These are phyloP conservation scores for Sonneratia caseolaris DNA, from an alignment of 345 rosid species.

Conservation along the genomic window DNA sequence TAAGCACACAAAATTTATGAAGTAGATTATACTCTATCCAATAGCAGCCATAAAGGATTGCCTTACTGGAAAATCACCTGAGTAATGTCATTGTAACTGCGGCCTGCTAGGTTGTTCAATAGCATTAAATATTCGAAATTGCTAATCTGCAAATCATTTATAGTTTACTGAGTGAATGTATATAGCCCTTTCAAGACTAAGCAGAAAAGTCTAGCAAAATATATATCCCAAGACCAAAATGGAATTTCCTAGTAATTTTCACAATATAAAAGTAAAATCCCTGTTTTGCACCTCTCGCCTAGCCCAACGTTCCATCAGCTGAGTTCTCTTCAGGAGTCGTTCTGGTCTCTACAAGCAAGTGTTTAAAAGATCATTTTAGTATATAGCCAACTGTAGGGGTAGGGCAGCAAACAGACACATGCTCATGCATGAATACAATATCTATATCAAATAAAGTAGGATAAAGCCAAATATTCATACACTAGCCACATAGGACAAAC, in stretches of 20 bases:
- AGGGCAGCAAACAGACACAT: not conserved
- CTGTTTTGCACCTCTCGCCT: slow-evolving; percentile 79
- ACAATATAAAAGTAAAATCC: not conserved
- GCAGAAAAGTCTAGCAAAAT: not conserved
- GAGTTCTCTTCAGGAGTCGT: slow-evolving; percentile 88
- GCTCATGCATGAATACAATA: not conserved
- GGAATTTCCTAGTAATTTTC: not conserved
- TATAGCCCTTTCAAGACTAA: not conserved
- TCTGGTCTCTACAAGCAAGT: slow-evolving; percentile 66
- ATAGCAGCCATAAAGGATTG: not conserved
- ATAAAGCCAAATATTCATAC: not conserved
- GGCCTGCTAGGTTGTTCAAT: slow-evolving; percentile 95
- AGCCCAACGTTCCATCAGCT: slow-evolving; percentile 98
- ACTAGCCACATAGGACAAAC: not conserved
- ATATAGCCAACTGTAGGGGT: not conserved
- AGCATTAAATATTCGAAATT: slow-evolving; percentile 96
- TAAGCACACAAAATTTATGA: slow-evolving; percentile 16
- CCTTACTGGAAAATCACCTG: slow-evolving; percentile 39
- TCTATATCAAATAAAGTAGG: not conserved
- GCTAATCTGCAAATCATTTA: slow-evolving; percentile 67
- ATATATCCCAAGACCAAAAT: not conserved
- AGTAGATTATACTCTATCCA: not conserved
- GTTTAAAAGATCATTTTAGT: not conserved
- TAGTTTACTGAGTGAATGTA: slow-evolving; percentile 1
- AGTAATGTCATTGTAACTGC: slow-evolving; percentile 97